phyloP scores from a whole-genome alignment of 177 flowering plant genomes.

The Vitis hybrid region DNA sequence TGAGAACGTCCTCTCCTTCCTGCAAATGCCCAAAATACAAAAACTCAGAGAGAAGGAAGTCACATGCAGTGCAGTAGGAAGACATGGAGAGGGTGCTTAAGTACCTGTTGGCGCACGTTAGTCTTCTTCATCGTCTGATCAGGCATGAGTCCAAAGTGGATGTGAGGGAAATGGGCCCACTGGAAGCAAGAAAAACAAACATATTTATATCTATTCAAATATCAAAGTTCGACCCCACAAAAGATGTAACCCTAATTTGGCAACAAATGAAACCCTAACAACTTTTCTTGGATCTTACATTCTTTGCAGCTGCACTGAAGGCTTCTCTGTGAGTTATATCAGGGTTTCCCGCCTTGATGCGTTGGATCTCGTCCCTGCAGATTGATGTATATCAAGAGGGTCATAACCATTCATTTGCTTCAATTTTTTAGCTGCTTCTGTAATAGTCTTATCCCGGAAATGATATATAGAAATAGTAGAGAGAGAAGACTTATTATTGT shows the following conservation, averaged over 20 bases:
- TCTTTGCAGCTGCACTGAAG: slow-evolving; percentile 68
- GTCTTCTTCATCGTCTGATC: slow-evolving; percentile 54
- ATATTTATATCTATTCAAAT: slow-evolving; percentile 4
- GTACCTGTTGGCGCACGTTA: slow-evolving; percentile 55
- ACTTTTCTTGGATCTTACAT: slow-evolving; percentile 45
- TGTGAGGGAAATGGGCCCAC: slow-evolving; percentile 82
- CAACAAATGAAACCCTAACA: slow-evolving; percentile 6
- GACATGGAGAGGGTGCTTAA: neutral
- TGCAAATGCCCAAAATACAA: slow-evolving; percentile 14
- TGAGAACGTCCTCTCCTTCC: slow-evolving; percentile 52
- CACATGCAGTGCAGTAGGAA: neutral
- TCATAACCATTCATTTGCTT: neutral
- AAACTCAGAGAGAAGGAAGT: neutral
- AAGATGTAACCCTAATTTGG: slow-evolving; percentile 25
- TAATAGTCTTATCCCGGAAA: no score
- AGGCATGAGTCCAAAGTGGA: slow-evolving; percentile 68
- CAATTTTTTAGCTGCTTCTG: neutral
- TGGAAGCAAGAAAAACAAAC: slow-evolving; percentile 22
- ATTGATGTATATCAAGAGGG: neutral
- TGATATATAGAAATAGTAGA: no score
- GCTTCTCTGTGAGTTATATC: slow-evolving; percentile 58
- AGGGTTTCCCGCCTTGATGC: slow-evolving; percentile 60
- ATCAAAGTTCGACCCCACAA: slow-evolving; percentile 12
- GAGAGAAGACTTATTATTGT: neutral
- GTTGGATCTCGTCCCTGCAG: slow-evolving; percentile 63